Percentiles rank a stretch among this genome's conserved stretches.
Evolutionary conservation across 2,329 filamentous ascomycete species (phyloP).

Genomic region (Monosporascus sp.): DNA sequence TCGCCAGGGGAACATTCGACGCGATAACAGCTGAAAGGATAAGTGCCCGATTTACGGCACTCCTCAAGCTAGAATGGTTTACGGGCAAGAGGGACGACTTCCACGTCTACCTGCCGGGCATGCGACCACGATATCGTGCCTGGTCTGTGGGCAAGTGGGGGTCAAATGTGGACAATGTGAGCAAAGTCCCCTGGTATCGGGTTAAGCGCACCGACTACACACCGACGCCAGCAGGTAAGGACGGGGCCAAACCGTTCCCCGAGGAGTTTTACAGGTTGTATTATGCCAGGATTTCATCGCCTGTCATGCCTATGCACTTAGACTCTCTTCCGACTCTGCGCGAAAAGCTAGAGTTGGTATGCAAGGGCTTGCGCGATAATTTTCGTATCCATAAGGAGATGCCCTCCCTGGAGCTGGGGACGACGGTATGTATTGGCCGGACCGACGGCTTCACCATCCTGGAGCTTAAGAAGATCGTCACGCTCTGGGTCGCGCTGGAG

Average conservation of each 20-base stretch:
- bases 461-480: constrained; percentile 15
- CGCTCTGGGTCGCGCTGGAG: constrained; percentile 5
- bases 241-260: background rate
- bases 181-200: background rate
- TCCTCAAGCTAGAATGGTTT: constrained; percentile 1
- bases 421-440: constrained; percentile 11
- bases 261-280: constrained; percentile 8
- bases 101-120: constrained; percentile 2
- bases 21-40: background rate
- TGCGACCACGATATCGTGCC: constrained; percentile 9
- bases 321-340: too few species aligned
- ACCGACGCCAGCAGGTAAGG: too few species aligned
- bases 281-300: constrained; percentile 13
- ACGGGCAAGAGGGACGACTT: background rate
- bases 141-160: constrained; percentile 9
- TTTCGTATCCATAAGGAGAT: constrained; percentile 14
- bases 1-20: background rate
- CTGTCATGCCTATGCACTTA: constrained; percentile 4
- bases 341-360: background rate
- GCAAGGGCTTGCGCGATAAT: constrained; percentile 2
- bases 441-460: constrained; percentile 11
- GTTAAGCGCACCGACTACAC: background rate
- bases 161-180: background rate
- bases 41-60: background rate
- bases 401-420: constrained; percentile 7